These are phyloP conservation scores for Ophiostoma triangulosporum DNA, from an alignment of 2,329 filamentous ascomycete species.

Conservation along the genomic window DNA sequence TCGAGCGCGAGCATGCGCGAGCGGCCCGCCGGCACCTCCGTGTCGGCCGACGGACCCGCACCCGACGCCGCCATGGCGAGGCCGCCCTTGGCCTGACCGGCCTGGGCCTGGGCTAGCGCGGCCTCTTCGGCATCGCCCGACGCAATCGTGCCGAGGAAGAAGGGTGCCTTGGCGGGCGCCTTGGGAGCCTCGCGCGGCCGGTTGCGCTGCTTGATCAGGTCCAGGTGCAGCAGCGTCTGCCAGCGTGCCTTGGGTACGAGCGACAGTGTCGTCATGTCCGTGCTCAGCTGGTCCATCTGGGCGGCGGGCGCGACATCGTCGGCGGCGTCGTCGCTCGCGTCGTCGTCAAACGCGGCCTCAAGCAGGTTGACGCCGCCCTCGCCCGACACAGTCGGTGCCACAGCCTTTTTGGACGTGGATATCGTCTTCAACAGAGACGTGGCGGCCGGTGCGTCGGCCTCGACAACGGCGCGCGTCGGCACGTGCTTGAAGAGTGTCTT, in stretches of 20 bases:
- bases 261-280: conserved; percentile 76
- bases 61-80: not conserved
- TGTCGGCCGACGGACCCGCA: not conserved
- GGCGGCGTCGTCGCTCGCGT: conserved; percentile 29
- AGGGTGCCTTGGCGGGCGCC: conserved; percentile 76
- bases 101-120: not conserved
- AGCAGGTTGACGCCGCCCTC: conserved; percentile 66
- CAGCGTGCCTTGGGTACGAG: conserved; percentile 81
- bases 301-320: conserved; percentile 42
- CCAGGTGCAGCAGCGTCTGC: conserved; percentile 88
- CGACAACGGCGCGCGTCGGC: conserved; percentile 70
- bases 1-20: conserved; percentile 61
- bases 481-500: conserved; percentile 81
- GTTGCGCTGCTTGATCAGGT: conserved; percentile 85
- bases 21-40: too few species aligned
- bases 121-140: conserved; percentile 11
- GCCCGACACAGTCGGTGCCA: conserved; percentile 50
- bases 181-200: conserved; percentile 88
- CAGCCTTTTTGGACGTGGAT: not conserved
- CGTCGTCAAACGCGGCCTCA: conserved; percentile 53
- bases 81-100: conserved; percentile 11
- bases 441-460: not conserved
- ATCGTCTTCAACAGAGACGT: not conserved
- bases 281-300: conserved; percentile 61
- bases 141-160: conserved; percentile 15